Evolutionary conservation across 2,329 filamentous ascomycete genomes (phyloP).

Genomic region (Venturiaceae sp.): DNA sequence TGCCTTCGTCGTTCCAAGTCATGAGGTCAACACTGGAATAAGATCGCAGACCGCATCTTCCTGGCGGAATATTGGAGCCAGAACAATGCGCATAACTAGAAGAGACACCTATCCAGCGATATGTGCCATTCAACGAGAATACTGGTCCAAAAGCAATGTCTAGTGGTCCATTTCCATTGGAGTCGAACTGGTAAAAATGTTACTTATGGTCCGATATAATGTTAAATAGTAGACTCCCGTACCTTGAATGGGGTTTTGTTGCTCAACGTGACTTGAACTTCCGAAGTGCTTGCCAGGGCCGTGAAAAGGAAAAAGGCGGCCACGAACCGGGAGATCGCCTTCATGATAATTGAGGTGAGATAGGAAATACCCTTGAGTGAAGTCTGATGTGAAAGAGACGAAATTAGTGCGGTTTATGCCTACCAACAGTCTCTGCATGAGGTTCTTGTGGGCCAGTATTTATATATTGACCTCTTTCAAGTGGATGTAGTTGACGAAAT

Average conservation of each 20-base stretch:
- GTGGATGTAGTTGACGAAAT: no score
- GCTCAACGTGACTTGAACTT: constrained; percentile 3
- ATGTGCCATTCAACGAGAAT: constrained; percentile 1
- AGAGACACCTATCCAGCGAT: constrained; percentile 3
- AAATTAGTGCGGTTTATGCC: no score
- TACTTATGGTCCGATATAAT: neutral
- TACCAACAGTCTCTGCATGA: no score
- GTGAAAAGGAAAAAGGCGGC: neutral
- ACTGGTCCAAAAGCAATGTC: constrained; percentile 2
- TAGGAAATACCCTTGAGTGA: no score
- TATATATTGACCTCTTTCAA: no score
- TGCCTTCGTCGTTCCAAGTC: constrained; percentile 6
- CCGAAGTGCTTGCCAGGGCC: neutral
- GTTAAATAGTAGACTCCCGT: neutral
- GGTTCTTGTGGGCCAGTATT: no score
- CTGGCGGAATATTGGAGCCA: neutral
- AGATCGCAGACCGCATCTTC: constrained; percentile 3
- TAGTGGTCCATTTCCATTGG: constrained; percentile 2
- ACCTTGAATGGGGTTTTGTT: constrained; percentile 1
- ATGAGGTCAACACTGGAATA: neutral
- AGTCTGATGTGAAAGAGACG: no score
- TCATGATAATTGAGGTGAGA: neutral
- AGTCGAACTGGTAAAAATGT: neutral
- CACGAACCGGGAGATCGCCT: neutral
- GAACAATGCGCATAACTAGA: neutral